Conservation (phyloP, 495 filamentous ascomycete species). For the Aspergillus campestris region DNA sequence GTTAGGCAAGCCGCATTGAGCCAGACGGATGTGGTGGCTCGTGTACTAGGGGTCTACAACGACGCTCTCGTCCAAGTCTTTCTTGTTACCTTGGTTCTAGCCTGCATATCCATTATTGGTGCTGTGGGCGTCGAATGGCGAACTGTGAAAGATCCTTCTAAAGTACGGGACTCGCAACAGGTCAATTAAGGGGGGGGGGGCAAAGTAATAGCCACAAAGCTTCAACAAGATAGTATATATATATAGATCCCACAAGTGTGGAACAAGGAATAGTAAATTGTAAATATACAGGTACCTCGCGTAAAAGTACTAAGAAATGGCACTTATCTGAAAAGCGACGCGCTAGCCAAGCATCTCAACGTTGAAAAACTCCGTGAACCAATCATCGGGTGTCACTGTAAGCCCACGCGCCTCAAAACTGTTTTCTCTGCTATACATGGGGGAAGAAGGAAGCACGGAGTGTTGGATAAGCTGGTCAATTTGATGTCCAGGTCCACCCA, state of each 20-base stretch:
- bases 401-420: neutral
- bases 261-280: too few species aligned
- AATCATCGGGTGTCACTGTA: conserved; percentile 1
- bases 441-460: neutral
- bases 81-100: conserved; percentile 38
- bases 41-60: conserved; percentile 45
- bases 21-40: conserved; percentile 14
- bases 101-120: conserved; percentile 31
- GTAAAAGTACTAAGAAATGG: too few species aligned
- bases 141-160: too few species aligned
- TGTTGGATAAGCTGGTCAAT: neutral
- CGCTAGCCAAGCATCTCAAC: conserved; percentile 5
- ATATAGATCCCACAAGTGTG: too few species aligned
- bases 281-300: too few species aligned
- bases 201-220: too few species aligned
- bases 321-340: too few species aligned
- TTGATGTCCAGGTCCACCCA: conserved; percentile 1
- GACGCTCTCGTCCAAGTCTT: conserved; percentile 42
- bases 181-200: too few species aligned
- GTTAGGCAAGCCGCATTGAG: conserved; percentile 23
- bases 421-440: too few species aligned
- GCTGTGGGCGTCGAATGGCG: conserved; percentile 47
- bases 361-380: conserved; percentile 11
- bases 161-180: too few species aligned
- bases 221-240: too few species aligned